Conservation (phyloP, 805 yeast genomes). For the Ogataea henricii region DNA sequence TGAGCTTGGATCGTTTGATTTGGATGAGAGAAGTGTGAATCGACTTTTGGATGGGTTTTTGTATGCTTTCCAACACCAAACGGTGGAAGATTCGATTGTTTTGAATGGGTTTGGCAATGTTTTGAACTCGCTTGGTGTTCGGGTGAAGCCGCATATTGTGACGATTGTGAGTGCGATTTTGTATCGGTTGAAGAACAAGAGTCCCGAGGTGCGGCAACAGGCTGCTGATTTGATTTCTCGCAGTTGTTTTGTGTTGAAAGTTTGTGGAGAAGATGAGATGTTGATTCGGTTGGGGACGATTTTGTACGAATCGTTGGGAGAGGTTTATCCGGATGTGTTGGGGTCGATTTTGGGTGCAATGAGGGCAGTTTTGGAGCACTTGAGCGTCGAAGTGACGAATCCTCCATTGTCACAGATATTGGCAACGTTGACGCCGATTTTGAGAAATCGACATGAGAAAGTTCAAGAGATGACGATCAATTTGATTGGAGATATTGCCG, state of each 20-base stretch:
- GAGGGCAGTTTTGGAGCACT: slow-evolving; percentile 56
- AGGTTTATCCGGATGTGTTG: slow-evolving; percentile 88
- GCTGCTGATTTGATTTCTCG: slow-evolving; percentile 75
- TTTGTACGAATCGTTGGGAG: slow-evolving; percentile 89
- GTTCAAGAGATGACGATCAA: slow-evolving; percentile 84
- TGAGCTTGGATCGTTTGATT: slow-evolving; percentile 54
- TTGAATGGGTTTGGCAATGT: slow-evolving; percentile 67
- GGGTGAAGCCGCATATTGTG: slow-evolving; percentile 71
- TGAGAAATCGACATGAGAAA: slow-evolving; percentile 84
- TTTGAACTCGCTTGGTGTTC: slow-evolving; percentile 57
- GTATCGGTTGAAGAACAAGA: slow-evolving; percentile 70
- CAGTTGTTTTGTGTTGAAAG: slow-evolving; percentile 64
- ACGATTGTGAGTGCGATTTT: slow-evolving; percentile 72
- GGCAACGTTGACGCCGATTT: slow-evolving; percentile 88
- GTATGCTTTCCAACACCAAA: slow-evolving; percentile 80
- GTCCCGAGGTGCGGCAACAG: slow-evolving; percentile 74
- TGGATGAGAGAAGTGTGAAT: slow-evolving; percentile 60
- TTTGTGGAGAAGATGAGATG: slow-evolving; percentile 64
- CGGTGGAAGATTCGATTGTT: slow-evolving; percentile 50
- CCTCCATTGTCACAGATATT: slow-evolving; percentile 83
- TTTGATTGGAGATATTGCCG: slow-evolving; percentile 81
- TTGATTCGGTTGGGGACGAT: slow-evolving; percentile 71
- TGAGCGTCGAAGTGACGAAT: slow-evolving; percentile 61
- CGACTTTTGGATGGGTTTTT: slow-evolving; percentile 78
- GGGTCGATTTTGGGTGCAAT: slow-evolving; percentile 83